A percentile compares a stretch with the other conserved stretches of the same genome.
These are phyloP conservation scores for Fusarium denticulatum DNA, from an alignment of 2,329 filamentous ascomycete genomes.

Conservation along the genomic window DNA sequence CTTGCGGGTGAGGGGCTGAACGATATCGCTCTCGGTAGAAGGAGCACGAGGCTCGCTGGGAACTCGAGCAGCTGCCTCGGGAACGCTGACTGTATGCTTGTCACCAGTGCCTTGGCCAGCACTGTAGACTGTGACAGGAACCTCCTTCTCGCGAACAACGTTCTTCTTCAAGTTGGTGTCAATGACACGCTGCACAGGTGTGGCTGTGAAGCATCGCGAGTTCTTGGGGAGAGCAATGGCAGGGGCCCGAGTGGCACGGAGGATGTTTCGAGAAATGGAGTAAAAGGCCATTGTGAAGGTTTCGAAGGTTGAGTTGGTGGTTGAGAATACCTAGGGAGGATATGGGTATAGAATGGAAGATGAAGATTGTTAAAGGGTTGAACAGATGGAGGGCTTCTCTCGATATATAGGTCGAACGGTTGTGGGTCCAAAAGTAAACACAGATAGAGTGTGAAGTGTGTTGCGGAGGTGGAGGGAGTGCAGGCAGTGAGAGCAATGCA, in stretches of 20 bases:
- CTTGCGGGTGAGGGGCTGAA: slow-evolving; percentile 63
- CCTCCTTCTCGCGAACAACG: slow-evolving; percentile 65
- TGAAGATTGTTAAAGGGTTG: slow-evolving; percentile 15
- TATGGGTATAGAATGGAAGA: background rate
- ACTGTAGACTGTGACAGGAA: slow-evolving; percentile 65
- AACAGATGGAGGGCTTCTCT: slow-evolving; percentile 27
- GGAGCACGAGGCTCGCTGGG: slow-evolving; percentile 54
- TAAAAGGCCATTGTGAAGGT: slow-evolving; percentile 46
- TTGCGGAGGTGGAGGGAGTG: slow-evolving; percentile 24
- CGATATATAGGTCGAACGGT: slow-evolving; percentile 38
- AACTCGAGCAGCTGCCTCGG: slow-evolving; percentile 53
- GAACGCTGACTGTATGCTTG: slow-evolving; percentile 66
- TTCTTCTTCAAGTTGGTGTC: slow-evolving; percentile 59
- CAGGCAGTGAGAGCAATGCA: slow-evolving; percentile 15
- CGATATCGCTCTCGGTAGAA: slow-evolving; percentile 56
- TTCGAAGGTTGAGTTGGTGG: slow-evolving; percentile 6
- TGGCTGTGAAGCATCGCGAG: slow-evolving; percentile 49
- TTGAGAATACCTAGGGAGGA: background rate
- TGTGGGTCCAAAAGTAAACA: slow-evolving; percentile 34
- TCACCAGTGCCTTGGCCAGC: slow-evolving; percentile 57
- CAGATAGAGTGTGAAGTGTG: slow-evolving; percentile 23
- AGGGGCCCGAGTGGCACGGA: slow-evolving; percentile 49
- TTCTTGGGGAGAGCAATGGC: slow-evolving; percentile 40
- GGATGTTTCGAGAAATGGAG: slow-evolving; percentile 48
- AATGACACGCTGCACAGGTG: slow-evolving; percentile 46